Evolutionary conservation across 2,329 filamentous ascomycete genomes (phyloP).

Genomic region (Botrytis porri): DNA sequence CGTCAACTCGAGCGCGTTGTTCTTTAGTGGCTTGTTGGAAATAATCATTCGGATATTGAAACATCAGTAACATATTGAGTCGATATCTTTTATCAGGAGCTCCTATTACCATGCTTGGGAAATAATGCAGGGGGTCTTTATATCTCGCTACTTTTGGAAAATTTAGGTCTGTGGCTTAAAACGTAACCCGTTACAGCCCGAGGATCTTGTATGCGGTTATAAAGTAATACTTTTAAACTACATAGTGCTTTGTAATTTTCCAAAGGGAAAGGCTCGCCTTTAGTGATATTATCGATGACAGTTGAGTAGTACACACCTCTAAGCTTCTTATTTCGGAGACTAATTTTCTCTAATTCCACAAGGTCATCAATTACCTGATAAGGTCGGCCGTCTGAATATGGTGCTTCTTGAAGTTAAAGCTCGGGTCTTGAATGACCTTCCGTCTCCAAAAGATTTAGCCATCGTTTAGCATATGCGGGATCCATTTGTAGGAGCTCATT

Average conservation of each 20-base stretch:
- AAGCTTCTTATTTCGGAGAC: background rate
- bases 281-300: background rate
- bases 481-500: background rate
- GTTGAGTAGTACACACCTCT: background rate
- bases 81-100: background rate
- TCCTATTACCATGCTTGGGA: background rate
- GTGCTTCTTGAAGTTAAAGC: background rate
- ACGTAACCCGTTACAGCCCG: background rate
- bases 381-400: background rate
- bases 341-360: background rate
- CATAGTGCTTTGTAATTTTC: background rate
- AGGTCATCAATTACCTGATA: background rate
- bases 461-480: background rate
- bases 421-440: background rate
- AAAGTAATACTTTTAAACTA: background rate
- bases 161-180: background rate
- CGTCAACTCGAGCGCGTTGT: background rate
- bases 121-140: background rate
- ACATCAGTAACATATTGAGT: background rate
- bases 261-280: rapidly evolving
- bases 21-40: background rate
- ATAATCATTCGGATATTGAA: background rate
- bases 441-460: background rate
- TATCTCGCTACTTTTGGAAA: background rate
- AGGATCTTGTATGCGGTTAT: background rate